Percentiles rank a stretch among this genome's conserved stretches.
Evolutionary conservation across 2,329 filamentous ascomycete species (phyloP).

Genomic region (Alternaria consortialis): DNA sequence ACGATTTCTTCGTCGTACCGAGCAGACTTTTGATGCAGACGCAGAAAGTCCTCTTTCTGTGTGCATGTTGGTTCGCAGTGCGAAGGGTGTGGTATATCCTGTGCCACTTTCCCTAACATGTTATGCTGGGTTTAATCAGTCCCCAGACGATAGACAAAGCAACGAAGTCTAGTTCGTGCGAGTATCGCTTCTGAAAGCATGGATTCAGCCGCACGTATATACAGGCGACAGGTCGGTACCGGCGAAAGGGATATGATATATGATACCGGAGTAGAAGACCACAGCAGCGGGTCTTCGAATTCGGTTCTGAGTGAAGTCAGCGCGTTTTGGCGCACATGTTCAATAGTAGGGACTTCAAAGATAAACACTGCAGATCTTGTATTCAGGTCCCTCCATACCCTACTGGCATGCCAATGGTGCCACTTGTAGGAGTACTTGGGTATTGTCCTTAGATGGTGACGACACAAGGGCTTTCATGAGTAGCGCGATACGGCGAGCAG

Average conservation of each 20-base stretch:
- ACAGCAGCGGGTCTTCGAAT: neutral
- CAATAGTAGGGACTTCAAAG: neutral
- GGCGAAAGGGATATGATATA: neutral
- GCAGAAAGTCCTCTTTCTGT: neutral
- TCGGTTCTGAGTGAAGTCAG: neutral
- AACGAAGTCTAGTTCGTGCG: neutral
- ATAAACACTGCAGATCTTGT: neutral
- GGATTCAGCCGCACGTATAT: neutral
- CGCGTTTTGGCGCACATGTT: neutral
- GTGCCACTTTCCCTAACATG: neutral
- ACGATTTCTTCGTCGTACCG: neutral
- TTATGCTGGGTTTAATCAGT: neutral
- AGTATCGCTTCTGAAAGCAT: neutral
- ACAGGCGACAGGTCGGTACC: constrained; percentile 6
- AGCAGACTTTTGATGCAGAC: neutral
- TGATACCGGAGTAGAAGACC: constrained; percentile 5
- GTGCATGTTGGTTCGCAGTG: neutral
- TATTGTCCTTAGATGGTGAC: neutral
- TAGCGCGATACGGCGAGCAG: neutral
- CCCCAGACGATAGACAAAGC: neutral
- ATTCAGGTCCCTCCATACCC: neutral
- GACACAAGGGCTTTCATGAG: neutral
- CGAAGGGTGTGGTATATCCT: neutral
- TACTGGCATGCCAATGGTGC: neutral
- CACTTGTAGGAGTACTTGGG: neutral